Percentiles rank a stretch among this genome's conserved stretches.
phyloP scores from a whole-genome alignment of 2,329 filamentous ascomycete genomes.

The Ophiocordyceps polyrhachis-furcata region DNA sequence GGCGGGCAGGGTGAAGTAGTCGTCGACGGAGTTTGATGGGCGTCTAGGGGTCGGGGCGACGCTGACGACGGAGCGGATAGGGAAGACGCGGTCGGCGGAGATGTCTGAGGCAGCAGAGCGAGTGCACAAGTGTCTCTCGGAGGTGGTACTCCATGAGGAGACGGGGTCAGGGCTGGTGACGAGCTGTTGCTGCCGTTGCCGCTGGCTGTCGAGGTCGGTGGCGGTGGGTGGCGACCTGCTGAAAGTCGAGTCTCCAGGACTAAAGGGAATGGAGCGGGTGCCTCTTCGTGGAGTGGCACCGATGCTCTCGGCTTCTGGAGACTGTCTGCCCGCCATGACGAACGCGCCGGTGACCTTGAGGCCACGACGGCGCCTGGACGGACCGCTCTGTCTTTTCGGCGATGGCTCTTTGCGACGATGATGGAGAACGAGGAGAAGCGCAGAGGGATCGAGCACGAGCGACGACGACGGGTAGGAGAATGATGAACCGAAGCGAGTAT shows the following conservation, averaged over 20 bases:
- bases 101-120: conserved; percentile 16
- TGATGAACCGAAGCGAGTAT: no score
- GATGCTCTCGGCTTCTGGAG: not conserved
- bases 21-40: conserved; percentile 16
- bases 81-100: conserved; percentile 48
- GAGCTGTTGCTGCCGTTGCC: not conserved
- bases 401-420: not conserved
- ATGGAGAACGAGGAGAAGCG: not conserved
- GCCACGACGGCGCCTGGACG: not conserved
- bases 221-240: not conserved
- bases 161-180: conserved; percentile 7
- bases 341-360: conserved; percentile 1
- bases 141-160: conserved; percentile 23
- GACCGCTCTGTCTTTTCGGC: no score
- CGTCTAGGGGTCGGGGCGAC: conserved; percentile 35
- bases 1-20: conserved; percentile 17
- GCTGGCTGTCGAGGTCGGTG: not conserved
- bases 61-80: conserved; percentile 63
- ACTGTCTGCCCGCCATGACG: not conserved
- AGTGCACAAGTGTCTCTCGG: conserved; percentile 19
- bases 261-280: not conserved
- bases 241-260: not conserved
- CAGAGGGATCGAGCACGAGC: not conserved
- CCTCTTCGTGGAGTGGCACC: not conserved
- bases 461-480: no score